A percentile compares a stretch with the other conserved stretches of the same genome.
Evolutionary conservation across 495 filamentous ascomycete species (phyloP).

Genomic region (Clohesyomyces aquaticus): DNA sequence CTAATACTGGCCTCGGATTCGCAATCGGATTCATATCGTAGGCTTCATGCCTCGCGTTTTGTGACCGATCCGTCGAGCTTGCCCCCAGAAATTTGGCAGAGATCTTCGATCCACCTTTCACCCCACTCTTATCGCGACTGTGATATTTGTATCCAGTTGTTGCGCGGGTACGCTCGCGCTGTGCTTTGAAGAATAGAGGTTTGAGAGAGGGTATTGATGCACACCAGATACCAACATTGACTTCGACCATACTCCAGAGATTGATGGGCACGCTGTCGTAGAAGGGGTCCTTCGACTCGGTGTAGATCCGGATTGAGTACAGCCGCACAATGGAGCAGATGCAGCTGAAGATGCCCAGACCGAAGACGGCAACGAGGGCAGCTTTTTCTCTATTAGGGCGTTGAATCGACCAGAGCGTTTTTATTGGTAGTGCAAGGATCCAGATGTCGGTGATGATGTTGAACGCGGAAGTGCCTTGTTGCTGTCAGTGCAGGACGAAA

Average conservation of each 20-base stretch:
- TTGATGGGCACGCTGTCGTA: conserved; percentile 50
- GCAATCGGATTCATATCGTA: conserved; percentile 9
- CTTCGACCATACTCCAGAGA: conserved; percentile 55
- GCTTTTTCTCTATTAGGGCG: conserved; percentile 53
- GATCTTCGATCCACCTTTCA: neutral
- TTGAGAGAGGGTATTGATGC: conserved; percentile 50
- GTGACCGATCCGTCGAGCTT: conserved; percentile 12
- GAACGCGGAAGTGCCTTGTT: conserved; percentile 54
- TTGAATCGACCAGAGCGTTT: conserved; percentile 51
- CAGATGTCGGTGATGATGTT: conserved; percentile 59
- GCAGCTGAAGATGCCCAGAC: conserved; percentile 53
- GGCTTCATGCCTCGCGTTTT: neutral
- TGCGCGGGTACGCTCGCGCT: conserved; percentile 44
- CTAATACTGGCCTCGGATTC: neutral
- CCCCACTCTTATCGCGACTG: conserved; percentile 29
- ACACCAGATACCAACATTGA: conserved; percentile 54
- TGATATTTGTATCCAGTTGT: conserved; percentile 28
- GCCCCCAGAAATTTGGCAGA: neutral
- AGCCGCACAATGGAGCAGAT: conserved; percentile 53
- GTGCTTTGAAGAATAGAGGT: conserved; percentile 46
- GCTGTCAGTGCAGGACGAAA: neutral
- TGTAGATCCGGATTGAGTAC: conserved; percentile 48
- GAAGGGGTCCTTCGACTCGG: conserved; percentile 36
- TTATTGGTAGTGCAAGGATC: conserved; percentile 57
- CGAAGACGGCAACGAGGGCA: conserved; percentile 55